These are phyloP conservation scores for Lepidium aucheri DNA, from an alignment of 345 rosid genomes.

Conservation along the genomic window DNA sequence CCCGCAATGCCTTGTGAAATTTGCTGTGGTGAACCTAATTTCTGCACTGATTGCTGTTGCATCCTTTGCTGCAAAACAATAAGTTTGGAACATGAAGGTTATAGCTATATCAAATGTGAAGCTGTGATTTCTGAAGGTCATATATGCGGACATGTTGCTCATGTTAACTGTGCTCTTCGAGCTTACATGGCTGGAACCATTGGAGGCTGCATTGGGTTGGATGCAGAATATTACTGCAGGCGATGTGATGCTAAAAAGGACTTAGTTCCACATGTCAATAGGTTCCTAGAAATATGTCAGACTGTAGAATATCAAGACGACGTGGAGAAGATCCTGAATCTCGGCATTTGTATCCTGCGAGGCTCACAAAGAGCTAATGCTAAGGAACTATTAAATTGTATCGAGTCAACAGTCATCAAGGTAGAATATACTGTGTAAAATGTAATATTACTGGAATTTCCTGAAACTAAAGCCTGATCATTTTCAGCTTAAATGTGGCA, in stretches of 20 bases:
- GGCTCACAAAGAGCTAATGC: slow-evolving; percentile 51
- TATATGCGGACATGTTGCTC: slow-evolving; percentile 80
- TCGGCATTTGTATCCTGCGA: slow-evolving; percentile 52
- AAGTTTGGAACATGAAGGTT: slow-evolving; percentile 43
- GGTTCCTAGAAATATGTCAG: slow-evolving; percentile 47
- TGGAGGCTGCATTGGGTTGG: slow-evolving; percentile 83
- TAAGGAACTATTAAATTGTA: slow-evolving; percentile 35
- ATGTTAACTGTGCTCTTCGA: slow-evolving; percentile 75
- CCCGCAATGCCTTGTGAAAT: slow-evolving; percentile 61
- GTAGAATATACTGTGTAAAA: slow-evolving; percentile 29
- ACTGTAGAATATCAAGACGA: slow-evolving; percentile 43
- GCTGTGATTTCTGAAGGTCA: slow-evolving; percentile 40
- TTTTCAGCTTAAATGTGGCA: slow-evolving; percentile 57
- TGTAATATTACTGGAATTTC: neutral
- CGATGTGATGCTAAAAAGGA: slow-evolving; percentile 69
- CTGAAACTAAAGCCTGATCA: slow-evolving; percentile 8
- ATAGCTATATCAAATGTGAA: slow-evolving; percentile 67
- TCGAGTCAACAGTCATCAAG: slow-evolving; percentile 50
- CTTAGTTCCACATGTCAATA: slow-evolving; percentile 55
- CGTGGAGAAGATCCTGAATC: slow-evolving; percentile 47
- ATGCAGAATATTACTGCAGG: slow-evolving; percentile 80
- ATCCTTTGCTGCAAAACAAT: slow-evolving; percentile 66
- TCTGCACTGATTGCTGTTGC: slow-evolving; percentile 82
- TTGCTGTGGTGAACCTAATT: slow-evolving; percentile 65
- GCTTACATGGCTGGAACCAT: slow-evolving; percentile 80